phyloP scores from a whole-genome alignment of 2,329 filamentous ascomycete species.

The Furcasterigmium furcatum region DNA sequence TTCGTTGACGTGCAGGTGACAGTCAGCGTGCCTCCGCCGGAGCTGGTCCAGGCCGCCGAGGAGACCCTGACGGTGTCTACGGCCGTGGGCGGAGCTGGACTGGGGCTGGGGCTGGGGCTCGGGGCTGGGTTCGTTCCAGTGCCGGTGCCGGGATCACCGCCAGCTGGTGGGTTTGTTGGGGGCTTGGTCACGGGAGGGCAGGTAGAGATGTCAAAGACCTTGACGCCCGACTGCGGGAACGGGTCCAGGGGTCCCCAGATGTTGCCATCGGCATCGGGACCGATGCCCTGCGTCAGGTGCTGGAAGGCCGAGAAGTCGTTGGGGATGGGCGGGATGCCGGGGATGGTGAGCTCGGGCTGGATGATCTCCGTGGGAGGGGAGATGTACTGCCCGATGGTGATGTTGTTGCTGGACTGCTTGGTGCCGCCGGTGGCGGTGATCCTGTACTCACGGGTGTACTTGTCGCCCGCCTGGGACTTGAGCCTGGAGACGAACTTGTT shows the following conservation, averaged over 20 bases:
- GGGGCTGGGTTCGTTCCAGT: background rate
- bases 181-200: constrained; percentile 3
- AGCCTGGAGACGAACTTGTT: constrained; percentile 35
- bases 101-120: background rate
- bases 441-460: constrained; percentile 37
- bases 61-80: constrained; percentile 6
- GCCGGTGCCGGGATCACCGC: background rate
- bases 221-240: constrained; percentile 17
- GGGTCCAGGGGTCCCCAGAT: constrained; percentile 33
- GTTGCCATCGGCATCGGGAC: constrained; percentile 18
- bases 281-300: constrained; percentile 22
- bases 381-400: constrained; percentile 34
- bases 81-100: background rate
- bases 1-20: constrained; percentile 10
- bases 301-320: constrained; percentile 30
- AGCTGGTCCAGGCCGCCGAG: constrained; percentile 8
- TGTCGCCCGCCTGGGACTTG: constrained; percentile 17
- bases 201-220: constrained; percentile 9
- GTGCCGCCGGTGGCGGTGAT: constrained; percentile 26
- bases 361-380: constrained; percentile 38
- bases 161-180: background rate
- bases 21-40: constrained; percentile 9
- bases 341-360: constrained; percentile 34
- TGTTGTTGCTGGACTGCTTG: constrained; percentile 29
- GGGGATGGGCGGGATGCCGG: constrained; percentile 25